Evolutionary conservation across 768 basidiomycete species (phyloP).

Genomic region (Lactarius evosmus): DNA sequence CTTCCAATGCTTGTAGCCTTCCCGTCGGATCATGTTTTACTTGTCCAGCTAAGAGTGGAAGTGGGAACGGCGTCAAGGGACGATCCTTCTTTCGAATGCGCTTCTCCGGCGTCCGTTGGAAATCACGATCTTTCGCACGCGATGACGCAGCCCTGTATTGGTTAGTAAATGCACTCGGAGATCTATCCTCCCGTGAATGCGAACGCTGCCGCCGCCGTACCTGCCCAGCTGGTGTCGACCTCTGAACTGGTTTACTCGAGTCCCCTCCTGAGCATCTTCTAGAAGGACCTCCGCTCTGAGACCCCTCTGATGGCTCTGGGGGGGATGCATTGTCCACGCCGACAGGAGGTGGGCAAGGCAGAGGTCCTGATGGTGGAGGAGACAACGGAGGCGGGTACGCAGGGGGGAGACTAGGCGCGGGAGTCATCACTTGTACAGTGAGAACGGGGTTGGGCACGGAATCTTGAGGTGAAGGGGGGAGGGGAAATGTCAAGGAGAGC

Average conservation of each 20-base stretch:
- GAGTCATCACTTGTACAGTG: constrained; percentile 15
- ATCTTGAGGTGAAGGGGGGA: constrained; percentile 15
- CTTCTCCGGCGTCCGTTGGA: not conserved
- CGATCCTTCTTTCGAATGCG: constrained; percentile 6
- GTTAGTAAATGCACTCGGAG: not conserved
- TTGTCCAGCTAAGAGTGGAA: not conserved
- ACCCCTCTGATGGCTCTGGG: not conserved
- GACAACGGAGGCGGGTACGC: constrained; percentile 16
- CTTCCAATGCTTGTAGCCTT: constrained; percentile 8
- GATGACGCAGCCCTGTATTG: not conserved
- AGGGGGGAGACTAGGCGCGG: constrained; percentile 17
- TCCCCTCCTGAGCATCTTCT: constrained; percentile 6
- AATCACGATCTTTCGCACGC: not conserved
- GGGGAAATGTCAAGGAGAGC: constrained; percentile 25
- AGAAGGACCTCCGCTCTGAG: not conserved
- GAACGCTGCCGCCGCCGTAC: constrained; percentile 1
- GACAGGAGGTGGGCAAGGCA: constrained; percentile 12
- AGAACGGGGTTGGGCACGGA: constrained; percentile 9
- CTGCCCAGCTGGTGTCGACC: not conserved
- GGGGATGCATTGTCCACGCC: not conserved
- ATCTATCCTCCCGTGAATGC: not conserved
- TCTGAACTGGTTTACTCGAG: not conserved
- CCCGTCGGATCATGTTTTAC: not conserved
- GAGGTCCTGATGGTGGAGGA: constrained; percentile 18
- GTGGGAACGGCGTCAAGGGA: constrained; percentile 19